Evolutionary conservation across 306 rosid species (phyloP), one percentile per base, ranked within the genome.

Genomic region (Vigna nakashimae): DNA sequence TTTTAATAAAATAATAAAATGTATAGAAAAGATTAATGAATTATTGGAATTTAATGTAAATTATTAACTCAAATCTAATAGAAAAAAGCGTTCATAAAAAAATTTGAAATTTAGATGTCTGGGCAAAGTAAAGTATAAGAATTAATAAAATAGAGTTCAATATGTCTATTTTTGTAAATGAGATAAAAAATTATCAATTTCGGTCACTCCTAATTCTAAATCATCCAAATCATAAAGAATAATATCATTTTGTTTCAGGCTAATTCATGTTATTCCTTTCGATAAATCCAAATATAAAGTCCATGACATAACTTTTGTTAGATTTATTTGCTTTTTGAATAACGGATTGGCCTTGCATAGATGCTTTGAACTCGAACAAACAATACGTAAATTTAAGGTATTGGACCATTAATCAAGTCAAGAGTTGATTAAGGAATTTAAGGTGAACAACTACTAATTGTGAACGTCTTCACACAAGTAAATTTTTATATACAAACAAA

Each of bases 391-490:
- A 66, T 7, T 22, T 45, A 24, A 45, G 15, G 45, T 20, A 62
- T 16, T 62, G 2, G n/a, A 32, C 45, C 13, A 32, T 16, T 62
- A 62, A 15, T 11, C 16, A 42, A 26, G 49, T 12, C 55, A 57
- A 16, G 40, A 49, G 65, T 16, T 38, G 56, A 42, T 76, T 30
- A 38, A 55, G 40, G 55, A 18, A 16, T 50, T 76, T 66, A 53
- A 53, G 40, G 40, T 38, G 32, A 18, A 66, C 32, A 40, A 10
- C 15, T 6, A 65, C 64, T 50, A n/a, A 24, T 1, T 51, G 55
- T 11, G 45, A 66, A 77, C 22, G 45, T 55, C 56, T 46, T 45
- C 15, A n/a, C 60, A 62, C 30, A 3, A 13, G 71, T 22, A 50
- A 62, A 62, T 38, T 75, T 11, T 46, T 45, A 60, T 63, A 18